Evolutionary conservation across 805 yeast genomes (phyloP), one percentile per base, ranked within the genome.

Genomic region (Wickerhamomyces pijperi): DNA sequence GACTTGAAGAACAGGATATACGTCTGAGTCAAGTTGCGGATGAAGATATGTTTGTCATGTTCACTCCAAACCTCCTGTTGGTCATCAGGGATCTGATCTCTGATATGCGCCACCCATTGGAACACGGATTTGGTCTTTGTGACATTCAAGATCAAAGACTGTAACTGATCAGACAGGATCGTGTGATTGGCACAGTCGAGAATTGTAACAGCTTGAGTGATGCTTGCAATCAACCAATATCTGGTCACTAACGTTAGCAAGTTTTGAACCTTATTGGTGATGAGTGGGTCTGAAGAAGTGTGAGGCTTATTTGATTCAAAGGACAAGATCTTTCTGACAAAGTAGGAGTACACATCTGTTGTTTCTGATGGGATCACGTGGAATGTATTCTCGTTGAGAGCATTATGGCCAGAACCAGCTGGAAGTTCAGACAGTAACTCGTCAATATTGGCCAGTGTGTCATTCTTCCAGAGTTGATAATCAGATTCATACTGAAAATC

Each of bases 171-270:
- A 7, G 25, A 21, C 9, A 65, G 47, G 12, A 65, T 48, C 9
- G 61, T 51, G 11, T 49, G 52, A 42, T 65, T 65, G 2, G 69
- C 66, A 1, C 81, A 78, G 4, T 76, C 68, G 39, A 68, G 73
- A 5, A 77, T 42, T 7, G 73, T 47, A 0, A 70, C 63, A 0
- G 76, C 70, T 36, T 71, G 58, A 0, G 83, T 63, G 0, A 75
- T 60, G 6, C 54, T 55, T 42, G 68, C 70, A 4, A 80, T 54
- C 41, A 82, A 60, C 92, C 92, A 82, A 39, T 72, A 62, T 32
- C 61, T 64, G 6, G 74, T 60, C 39, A 74, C 70, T 14, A 64
- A 54, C 1, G 51, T 55, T 3, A 80, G 48, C 12, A 80, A 53
- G 35, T 62, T 64, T 7, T 58, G 53, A 0, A 73, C 61, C 15